A percentile compares a stretch with the other conserved stretches of the same genome.
Evolutionary conservation across 202 grass and related monocot genomes (phyloP).

Genomic region (Cymbopogon flexuosus): DNA sequence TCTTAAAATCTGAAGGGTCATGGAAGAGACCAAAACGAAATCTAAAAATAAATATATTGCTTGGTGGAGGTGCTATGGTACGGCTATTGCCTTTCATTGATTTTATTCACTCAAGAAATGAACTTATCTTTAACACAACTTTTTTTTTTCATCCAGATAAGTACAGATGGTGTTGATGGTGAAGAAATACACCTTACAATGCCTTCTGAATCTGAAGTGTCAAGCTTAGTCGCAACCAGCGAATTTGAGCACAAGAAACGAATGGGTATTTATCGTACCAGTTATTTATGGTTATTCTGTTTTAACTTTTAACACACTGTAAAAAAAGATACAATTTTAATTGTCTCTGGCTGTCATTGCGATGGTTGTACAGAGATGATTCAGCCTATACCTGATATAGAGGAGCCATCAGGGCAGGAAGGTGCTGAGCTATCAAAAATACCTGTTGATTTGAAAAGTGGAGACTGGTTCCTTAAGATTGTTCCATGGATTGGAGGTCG

Average conservation of each 20-base stretch:
- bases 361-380: conserved; percentile 56
- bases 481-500: conserved; percentile 92
- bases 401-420: conserved; percentile 49
- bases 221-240: conserved; percentile 56
- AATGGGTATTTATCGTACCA: conserved; percentile 43
- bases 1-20: conserved; percentile 64
- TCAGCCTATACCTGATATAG: conserved; percentile 58
- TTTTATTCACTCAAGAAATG: background rate
- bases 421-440: conserved; percentile 72
- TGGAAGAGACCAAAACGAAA: conserved; percentile 58
- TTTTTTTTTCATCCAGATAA: conserved; percentile 43
- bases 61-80: conserved; percentile 86
- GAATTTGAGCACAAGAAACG: conserved; percentile 52
- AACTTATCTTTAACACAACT: conserved; percentile 5
- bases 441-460: conserved; percentile 81
- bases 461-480: conserved; percentile 79
- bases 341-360: background rate
- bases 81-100: conserved; percentile 16
- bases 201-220: conserved; percentile 54
- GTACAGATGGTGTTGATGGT: conserved; percentile 66
- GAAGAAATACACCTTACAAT: conserved; percentile 59
- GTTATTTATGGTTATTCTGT: background rate
- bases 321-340: background rate
- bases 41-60: conserved; percentile 61
- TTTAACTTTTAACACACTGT: background rate